Conservation (phyloP, 139 green algal species). For the Chlorella vulgaris region DNA sequence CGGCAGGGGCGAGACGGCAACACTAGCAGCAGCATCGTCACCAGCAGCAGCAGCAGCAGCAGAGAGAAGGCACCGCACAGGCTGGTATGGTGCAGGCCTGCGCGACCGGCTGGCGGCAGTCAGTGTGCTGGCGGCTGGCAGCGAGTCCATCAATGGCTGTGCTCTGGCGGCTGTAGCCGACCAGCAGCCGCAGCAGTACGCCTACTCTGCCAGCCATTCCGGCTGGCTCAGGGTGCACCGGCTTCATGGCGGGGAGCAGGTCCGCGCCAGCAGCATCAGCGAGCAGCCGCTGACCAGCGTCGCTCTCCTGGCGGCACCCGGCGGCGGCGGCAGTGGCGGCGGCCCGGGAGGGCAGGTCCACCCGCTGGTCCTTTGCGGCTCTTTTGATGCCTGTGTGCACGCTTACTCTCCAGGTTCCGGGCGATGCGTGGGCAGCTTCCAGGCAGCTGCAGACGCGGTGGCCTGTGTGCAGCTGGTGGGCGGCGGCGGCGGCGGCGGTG, state of each 20-base stretch:
- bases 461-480: slow-evolving; percentile 57
- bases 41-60: no score
- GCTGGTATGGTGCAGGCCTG: slow-evolving; percentile 22
- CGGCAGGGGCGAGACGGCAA: background rate
- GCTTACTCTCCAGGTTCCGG: slow-evolving; percentile 29
- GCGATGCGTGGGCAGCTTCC: slow-evolving; percentile 55
- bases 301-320: slow-evolving; percentile 38
- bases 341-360: slow-evolving; percentile 15
- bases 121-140: slow-evolving; percentile 26
- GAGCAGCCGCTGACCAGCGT: slow-evolving; percentile 54
- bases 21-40: background rate
- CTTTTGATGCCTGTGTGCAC: slow-evolving; percentile 59
- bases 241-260: slow-evolving; percentile 10
- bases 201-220: slow-evolving; percentile 24
- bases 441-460: slow-evolving; percentile 73
- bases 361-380: slow-evolving; percentile 63
- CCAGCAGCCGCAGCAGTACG: background rate
- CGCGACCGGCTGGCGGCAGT: slow-evolving; percentile 19
- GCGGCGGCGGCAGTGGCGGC: background rate
- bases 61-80: no score
- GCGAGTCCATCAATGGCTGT: slow-evolving; percentile 34
- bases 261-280: slow-evolving; percentile 26
- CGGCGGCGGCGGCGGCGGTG: background rate
- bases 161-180: slow-evolving; percentile 24
- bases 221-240: slow-evolving; percentile 59